Conservation (phyloP, 1,284 basidiomycete species). For the Fomitopsis betulina region DNA sequence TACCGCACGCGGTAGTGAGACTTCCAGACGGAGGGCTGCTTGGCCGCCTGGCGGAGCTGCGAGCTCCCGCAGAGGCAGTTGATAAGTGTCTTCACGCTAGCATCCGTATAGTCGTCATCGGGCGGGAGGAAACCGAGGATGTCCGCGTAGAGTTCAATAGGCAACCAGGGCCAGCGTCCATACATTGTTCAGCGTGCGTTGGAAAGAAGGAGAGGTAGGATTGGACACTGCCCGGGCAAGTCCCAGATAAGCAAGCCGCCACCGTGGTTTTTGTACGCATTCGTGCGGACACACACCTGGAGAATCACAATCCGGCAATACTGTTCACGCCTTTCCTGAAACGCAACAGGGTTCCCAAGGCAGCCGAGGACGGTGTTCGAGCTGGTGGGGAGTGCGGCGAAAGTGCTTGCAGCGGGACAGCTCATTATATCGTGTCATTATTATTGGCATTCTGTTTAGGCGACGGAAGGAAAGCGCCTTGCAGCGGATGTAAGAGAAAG, state of each 20-base stretch:
- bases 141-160: slow-evolving; percentile 23
- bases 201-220: neutral
- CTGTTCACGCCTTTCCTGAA: neutral
- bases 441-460: neutral
- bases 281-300: neutral
- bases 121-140: slow-evolving; percentile 26
- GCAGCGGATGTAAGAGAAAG: neutral
- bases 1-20: slow-evolving; percentile 46
- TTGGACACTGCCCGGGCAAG: neutral
- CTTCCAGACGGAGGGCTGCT: slow-evolving; percentile 39
- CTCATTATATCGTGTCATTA: neutral
- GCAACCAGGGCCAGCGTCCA: slow-evolving; percentile 10
- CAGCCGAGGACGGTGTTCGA: neutral
- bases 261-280: neutral
- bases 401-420: neutral
- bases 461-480: neutral
- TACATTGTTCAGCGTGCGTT: neutral
- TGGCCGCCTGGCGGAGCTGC: slow-evolving; percentile 26
- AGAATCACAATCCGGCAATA: neutral
- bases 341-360: neutral
- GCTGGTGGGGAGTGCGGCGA: neutral
- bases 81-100: slow-evolving; percentile 22
- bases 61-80: slow-evolving; percentile 25
- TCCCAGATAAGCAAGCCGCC: neutral
- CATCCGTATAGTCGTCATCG: slow-evolving; percentile 21